Conservation (phyloP, 2,329 filamentous ascomycete genomes). For the Hymenoscyphus repandus region DNA sequence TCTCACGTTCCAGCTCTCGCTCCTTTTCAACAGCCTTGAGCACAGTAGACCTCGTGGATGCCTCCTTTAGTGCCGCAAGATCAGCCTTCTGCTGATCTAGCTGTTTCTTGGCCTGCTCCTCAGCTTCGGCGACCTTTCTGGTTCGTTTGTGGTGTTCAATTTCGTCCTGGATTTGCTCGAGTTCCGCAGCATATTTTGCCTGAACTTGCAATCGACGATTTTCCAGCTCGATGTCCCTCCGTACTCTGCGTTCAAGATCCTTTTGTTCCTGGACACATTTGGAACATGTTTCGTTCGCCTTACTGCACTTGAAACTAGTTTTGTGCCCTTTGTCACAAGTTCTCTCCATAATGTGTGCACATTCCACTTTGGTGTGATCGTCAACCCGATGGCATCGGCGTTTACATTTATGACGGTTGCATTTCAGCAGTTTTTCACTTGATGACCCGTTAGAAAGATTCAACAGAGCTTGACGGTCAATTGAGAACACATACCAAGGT, state of each 20-base stretch:
- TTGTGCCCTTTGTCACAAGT: constrained; percentile 49
- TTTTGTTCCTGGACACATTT: constrained; percentile 3
- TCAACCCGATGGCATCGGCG: constrained; percentile 55
- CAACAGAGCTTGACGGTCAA: background rate
- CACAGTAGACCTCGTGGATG: background rate
- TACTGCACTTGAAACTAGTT: background rate
- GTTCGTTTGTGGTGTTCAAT: constrained; percentile 10
- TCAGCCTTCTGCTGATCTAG: constrained; percentile 9
- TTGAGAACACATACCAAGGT: constrained; percentile 47
- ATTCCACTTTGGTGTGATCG: constrained; percentile 50
- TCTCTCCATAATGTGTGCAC: constrained; percentile 37
- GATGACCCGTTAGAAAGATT: constrained; percentile 9
- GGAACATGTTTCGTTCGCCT: constrained; percentile 1
- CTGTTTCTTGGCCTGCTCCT: constrained; percentile 3
- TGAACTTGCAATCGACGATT: background rate
- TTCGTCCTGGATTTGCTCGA: constrained; percentile 8
- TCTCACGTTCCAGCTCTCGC: background rate
- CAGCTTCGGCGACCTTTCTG: background rate
- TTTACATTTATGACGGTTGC: constrained; percentile 54
- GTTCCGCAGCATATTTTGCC: constrained; percentile 6
- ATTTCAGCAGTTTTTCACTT: constrained; percentile 47
- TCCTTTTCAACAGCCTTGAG: background rate
- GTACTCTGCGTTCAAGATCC: constrained; percentile 4
- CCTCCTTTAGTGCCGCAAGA: constrained; percentile 6
- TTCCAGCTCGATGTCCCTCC: constrained; percentile 1